These are phyloP conservation scores for Linderniella brevidens DNA, from an alignment of 257 asterid species.

Conservation along the genomic window DNA sequence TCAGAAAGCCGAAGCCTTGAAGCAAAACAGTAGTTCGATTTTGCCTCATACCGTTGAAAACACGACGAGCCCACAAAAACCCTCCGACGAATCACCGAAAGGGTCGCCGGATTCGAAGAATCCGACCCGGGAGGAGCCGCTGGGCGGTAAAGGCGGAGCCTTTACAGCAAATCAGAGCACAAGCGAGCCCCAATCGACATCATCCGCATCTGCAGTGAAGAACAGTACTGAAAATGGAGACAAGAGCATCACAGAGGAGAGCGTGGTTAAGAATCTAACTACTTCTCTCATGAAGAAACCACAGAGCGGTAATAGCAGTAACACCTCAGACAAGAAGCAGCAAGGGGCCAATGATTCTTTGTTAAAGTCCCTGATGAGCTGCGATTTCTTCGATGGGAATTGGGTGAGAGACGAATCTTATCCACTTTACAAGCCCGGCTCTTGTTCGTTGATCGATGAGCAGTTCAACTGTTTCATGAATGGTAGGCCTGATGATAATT, in stretches of 20 bases:
- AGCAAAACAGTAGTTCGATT: background rate
- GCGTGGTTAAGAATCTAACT: conserved; percentile 9
- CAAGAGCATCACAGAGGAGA: conserved; percentile 26
- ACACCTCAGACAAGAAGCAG: background rate
- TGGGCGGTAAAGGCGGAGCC: conserved; percentile 9
- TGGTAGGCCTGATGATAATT: conserved; percentile 64
- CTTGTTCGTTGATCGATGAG: conserved; percentile 81
- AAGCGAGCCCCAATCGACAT: too few relatives aligned
- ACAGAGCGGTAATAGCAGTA: conserved; percentile 11
- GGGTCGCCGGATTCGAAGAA: conserved; percentile 13
- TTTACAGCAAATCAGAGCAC: background rate
- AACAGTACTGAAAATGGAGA: conserved; percentile 16
- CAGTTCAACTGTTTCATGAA: conserved; percentile 70
- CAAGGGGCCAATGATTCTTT: conserved; percentile 23
- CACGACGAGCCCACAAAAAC: conserved; percentile 4
- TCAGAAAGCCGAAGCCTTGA: background rate
- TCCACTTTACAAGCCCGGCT: conserved; percentile 71
- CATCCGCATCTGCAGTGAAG: background rate
- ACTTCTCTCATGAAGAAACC: conserved; percentile 26
- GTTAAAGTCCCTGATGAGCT: conserved; percentile 34
- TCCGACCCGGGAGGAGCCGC: conserved; percentile 10
- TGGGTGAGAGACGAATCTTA: conserved; percentile 82
- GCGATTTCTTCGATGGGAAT: conserved; percentile 70
- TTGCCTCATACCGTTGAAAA: conserved; percentile 2
- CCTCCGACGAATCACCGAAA: too few relatives aligned